Base-by-base conservation (phyloP, 176 grass and related monocot genomes). In the Thinopyrum elongatum region DNA sequence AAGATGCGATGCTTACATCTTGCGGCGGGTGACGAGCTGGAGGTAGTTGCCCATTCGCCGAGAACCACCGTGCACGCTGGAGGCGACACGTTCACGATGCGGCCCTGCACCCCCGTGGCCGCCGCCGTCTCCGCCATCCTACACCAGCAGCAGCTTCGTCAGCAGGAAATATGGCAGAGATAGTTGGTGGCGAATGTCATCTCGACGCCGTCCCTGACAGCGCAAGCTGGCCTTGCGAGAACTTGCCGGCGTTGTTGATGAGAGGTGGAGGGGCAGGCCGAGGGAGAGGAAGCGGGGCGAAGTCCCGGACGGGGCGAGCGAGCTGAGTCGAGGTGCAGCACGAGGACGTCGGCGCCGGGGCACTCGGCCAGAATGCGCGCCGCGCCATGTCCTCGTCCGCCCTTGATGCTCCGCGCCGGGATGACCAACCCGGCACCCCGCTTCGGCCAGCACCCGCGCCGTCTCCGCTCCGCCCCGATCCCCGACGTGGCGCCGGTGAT, bases 181-280 rank as follows among this genome's bases (percentile, higher is more conserved):
- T 95, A 94, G 86, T 98, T 98, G 71, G 97, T 95, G 51, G 97
- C 97, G 90, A 98, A 98, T 51, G 93, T 95, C 97, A 95, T 98
- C 90, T 98, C 97, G 41, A 98, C 86, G 63, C 97, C 97, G 86
- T 98, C 92, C 89, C 97, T 15, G 94, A 89, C 63, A 98, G 85
- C 82, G 94, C 88, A 58, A 88, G 81, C 81, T 94, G 90, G 2
- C 94, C 97, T 58, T 95, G 90, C 15, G 94, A 95, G 84, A 98
- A 98, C 84, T 95, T 98, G 64, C 97, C 97, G 16, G 97, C 97
- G 74, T 98, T 98, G 85, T 98, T 98, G 88, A 98, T 85, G 84
- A 98, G 97, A 98, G 97, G 89, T 94, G 71, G 79, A 98, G 94
- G 2, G 94, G 97, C 1, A 94, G 88, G 23, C 74, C 88, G n/a